Base-by-base conservation (phyloP, 768 basidiomycete genomes). In the Pulveroboletus sp. region DNA sequence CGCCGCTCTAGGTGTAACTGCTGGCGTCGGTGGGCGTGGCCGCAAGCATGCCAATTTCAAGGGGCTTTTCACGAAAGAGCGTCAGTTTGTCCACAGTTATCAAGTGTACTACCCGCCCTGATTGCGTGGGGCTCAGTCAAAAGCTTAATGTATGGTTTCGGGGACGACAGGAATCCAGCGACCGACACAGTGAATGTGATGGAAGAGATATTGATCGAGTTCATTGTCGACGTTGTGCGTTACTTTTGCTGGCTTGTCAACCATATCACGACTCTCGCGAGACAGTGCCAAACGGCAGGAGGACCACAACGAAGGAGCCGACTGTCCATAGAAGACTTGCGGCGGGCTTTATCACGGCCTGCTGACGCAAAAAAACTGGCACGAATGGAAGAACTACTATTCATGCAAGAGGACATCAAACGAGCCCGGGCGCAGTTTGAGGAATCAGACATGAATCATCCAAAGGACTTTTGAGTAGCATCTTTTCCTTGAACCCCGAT, bases 321-420 rank as follows among this genome's bases (percentile, higher is more conserved):
- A n/a, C 62, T 92, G 39, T 86, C 90, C 2, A 82, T 94, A 48
- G 93, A 95, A 60, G 93, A 94, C 62, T 72, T 95, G 41, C 78
- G 90, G 21, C 80, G 85, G 50, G 87, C 81, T 7, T 71, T 95
- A 20, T 89, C 90, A 23, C 75, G 84, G 41, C 85, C 88, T 3
- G 87, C 88, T n/a, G 93, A 94, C 60, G 85, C 88, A 27, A 93
- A 93, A 69, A 94, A 94, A 65, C 78, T 94, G 20, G 91, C 92
- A 16, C 77, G 93, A 47, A 85, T 94, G 82, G 92, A 95, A 65
- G 93, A 95, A 63, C 69, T 95, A 31, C 63, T 94, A 29, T 92
- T 91, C 73, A 91, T 93, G 87, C 90, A 93, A 64, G 90, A 92
- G 63, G 92, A 93, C 59, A 94, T 94, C 68, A 90, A 92, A 64